Base-by-base conservation (phyloP, 2,329 filamentous ascomycete species). In the Trichoderma endophyticum region DNA sequence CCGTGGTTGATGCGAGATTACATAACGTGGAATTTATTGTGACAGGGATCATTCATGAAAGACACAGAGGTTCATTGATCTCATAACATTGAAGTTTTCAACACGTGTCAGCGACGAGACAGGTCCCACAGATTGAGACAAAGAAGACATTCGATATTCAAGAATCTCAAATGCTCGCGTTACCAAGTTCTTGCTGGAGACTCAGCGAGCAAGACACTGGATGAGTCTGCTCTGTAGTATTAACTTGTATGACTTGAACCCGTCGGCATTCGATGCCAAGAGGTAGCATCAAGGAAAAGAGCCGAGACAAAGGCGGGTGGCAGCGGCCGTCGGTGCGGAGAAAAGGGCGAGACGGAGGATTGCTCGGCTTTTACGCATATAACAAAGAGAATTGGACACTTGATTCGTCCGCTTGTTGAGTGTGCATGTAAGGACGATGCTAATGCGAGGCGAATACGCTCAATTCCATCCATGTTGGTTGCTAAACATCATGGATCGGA, bases 251-350 rank as follows among this genome's bases (percentile, higher is more conserved):
- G 24, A n/a, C 14, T 56, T 56, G 48, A 24, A 64, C 36, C 30
- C 30, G 28, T 65, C 64, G 54, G 65, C 54, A 68, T 68, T 60
- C 26, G 26, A 59, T 59, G 65, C 65, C 65, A 48, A 68, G 65
- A 60, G 12, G 65, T 68, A 14, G 32, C 36, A 59, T 39, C 34
- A 39, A 39, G 26, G 36, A 48, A 60, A 68, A 60, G 34, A 68
- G 65, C 65, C 65, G 54, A 59, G 34, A 56, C 43, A 54, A 59
- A 59, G 15, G 30, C 64, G 34, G 51, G 32, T 43, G 21, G 48
- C n/a, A 18, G n/a, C 63, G 48, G 63, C 28, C 28, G 28, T 48
- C 28, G 43, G 39, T 34, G 54, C 34, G 66, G 26, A 26, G 36
- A 51, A 34, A 34, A 28, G 15, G 11, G 57, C 32, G 57, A 32